phyloP scores from a whole-genome alignment of 2,329 filamentous ascomycete genomes.

The Penicillium thymicola region DNA sequence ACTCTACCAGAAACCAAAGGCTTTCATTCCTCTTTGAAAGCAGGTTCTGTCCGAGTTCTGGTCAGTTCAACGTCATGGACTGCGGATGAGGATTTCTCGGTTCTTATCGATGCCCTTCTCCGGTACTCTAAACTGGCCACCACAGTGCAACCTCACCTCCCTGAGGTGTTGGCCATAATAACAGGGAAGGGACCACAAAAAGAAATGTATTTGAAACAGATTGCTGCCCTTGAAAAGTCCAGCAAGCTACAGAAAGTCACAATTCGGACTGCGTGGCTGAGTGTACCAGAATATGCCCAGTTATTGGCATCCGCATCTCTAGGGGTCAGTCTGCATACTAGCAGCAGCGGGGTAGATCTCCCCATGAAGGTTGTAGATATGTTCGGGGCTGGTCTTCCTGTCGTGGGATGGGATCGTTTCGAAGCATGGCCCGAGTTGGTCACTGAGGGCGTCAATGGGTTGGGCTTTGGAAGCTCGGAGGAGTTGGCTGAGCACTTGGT shows the following conservation, averaged over 20 bases:
- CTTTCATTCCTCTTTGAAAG: slow-evolving; percentile 58
- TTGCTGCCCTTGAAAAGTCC: slow-evolving; percentile 58
- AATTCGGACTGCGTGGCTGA: slow-evolving; percentile 81
- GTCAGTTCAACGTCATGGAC: slow-evolving; percentile 98
- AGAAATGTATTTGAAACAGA: slow-evolving; percentile 65
- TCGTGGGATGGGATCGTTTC: slow-evolving; percentile 80
- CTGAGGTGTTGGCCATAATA: slow-evolving; percentile 78
- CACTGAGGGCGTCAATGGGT: slow-evolving; percentile 78
- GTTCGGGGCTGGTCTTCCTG: slow-evolving; percentile 91
- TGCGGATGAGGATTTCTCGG: slow-evolving; percentile 87
- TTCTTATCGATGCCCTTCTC: slow-evolving; percentile 79
- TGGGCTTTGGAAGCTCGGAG: slow-evolving; percentile 71
- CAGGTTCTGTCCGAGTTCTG: slow-evolving; percentile 63
- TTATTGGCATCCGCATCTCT: slow-evolving; percentile 83
- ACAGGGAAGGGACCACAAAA: slow-evolving; percentile 91
- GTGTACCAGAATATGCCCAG: slow-evolving; percentile 75
- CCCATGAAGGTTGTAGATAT: slow-evolving; percentile 99
- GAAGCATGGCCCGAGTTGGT: slow-evolving; percentile 91
- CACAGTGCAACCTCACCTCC: slow-evolving; percentile 49
- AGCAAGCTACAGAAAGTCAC: slow-evolving; percentile 67
- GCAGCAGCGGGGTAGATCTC: slow-evolving; percentile 88
- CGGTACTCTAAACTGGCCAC: slow-evolving; percentile 61
- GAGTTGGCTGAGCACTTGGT: slow-evolving; percentile 63
- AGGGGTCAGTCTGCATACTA: slow-evolving; percentile 87
- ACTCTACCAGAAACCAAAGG: slow-evolving; percentile 62